Percentiles rank a stretch among this genome's conserved stretches.
phyloP scores from a whole-genome alignment of 306 rosid species.

The Quercus rubra region DNA sequence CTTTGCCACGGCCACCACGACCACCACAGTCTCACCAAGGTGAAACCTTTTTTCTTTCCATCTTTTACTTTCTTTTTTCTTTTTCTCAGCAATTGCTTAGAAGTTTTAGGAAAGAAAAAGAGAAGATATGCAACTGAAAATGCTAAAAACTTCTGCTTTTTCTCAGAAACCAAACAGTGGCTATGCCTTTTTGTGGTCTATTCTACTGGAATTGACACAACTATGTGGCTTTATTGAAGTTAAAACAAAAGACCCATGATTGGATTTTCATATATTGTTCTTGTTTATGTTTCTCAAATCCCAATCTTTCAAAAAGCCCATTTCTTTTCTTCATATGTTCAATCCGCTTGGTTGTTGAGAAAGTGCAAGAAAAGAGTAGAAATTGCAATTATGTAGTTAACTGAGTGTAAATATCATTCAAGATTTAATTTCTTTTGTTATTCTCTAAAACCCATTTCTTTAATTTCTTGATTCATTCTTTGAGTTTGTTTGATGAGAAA shows the following conservation, averaged over 20 bases:
- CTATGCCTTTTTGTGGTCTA: background rate
- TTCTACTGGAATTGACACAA: background rate
- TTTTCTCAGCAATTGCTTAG: background rate
- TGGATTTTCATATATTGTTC: background rate
- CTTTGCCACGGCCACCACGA: background rate
- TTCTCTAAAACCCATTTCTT: background rate
- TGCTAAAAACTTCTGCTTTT: background rate
- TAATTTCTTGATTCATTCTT: background rate
- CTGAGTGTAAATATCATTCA: background rate
- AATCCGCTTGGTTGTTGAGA: background rate
- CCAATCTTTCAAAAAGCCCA: background rate
- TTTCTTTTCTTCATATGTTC: background rate
- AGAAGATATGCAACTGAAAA: too few relatives aligned
- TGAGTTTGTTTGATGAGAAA: background rate
- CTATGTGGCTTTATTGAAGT: background rate
- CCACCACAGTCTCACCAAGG: constrained; percentile 14
- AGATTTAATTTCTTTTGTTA: background rate
- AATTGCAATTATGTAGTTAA: background rate
- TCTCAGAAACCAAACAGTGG: background rate
- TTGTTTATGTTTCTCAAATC: background rate
- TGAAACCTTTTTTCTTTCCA: background rate
- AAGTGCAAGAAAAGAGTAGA: background rate
- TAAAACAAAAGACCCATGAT: background rate
- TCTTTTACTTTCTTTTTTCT: background rate
- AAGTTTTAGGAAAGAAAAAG: background rate